Conservation (phyloP, 1,284 basidiomycete genomes). For the Puccinia coronata region DNA sequence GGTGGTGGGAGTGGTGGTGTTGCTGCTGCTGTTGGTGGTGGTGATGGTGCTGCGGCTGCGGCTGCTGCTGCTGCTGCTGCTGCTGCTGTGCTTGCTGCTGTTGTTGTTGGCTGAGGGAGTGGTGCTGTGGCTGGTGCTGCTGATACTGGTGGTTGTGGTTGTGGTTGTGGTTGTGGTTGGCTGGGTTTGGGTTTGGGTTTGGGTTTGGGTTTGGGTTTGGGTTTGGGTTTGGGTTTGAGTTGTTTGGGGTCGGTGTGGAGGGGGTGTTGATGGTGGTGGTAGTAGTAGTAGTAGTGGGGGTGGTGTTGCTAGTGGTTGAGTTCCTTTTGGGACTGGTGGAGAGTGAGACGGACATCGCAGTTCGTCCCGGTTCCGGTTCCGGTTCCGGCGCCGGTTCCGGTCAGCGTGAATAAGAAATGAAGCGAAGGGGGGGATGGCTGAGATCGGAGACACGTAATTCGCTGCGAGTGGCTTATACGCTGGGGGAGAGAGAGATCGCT, state of each 20-base stretch:
- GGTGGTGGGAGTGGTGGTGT: neutral
- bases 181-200: neutral
- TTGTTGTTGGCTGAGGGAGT: too few relatives aligned
- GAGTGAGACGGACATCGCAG: conserved; percentile 6
- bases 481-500: too few relatives aligned
- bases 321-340: conserved; percentile 1
- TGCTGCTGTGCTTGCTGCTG: too few relatives aligned
- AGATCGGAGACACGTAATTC: too few relatives aligned
- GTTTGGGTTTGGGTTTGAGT: neutral
- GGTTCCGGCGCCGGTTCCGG: too few relatives aligned
- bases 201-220: neutral
- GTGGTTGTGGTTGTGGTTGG: neutral
- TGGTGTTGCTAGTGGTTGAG: neutral
- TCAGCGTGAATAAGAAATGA: neutral
- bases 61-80: too few relatives aligned
- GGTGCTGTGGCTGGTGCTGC: too few relatives aligned
- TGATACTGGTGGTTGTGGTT: neutral
- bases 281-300: neutral
- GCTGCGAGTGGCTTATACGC: too few relatives aligned
- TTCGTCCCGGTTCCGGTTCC: neutral
- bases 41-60: too few relatives aligned
- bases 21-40: too few relatives aligned
- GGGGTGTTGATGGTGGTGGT: conserved; percentile 3
- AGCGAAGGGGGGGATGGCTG: too few relatives aligned
- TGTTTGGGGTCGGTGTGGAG: neutral